Conservation (phyloP, 495 filamentous ascomycete genomes). For the Xylaria longipes region DNA sequence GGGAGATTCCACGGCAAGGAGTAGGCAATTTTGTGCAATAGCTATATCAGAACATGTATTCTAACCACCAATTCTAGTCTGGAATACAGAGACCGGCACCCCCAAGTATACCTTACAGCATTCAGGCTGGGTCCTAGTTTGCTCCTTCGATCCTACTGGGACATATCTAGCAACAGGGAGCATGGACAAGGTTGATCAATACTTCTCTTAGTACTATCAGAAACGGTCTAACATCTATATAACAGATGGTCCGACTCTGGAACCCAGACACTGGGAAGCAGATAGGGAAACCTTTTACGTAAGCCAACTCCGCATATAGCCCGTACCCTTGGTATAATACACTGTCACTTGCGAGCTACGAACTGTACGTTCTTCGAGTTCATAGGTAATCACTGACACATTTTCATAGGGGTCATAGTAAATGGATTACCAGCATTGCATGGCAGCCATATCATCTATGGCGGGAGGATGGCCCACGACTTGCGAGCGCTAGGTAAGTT, state of each 20-base stretch:
- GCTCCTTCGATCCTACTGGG: conserved; percentile 88
- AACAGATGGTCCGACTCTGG: conserved; percentile 79
- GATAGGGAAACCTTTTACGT: conserved; percentile 75
- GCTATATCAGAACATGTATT: background rate
- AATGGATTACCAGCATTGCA: conserved; percentile 85
- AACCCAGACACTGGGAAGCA: conserved; percentile 81
- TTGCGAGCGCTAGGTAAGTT: conserved; percentile 73
- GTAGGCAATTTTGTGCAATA: conserved; percentile 5
- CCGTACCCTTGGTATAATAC: background rate
- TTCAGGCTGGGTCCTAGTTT: conserved; percentile 86
- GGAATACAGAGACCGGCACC: conserved; percentile 95
- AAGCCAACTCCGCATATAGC: background rate
- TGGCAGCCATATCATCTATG: conserved; percentile 97
- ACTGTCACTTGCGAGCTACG: background rate
- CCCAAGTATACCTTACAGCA: conserved; percentile 89
- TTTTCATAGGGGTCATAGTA: conserved; percentile 70
- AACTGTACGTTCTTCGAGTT: background rate
- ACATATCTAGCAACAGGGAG: conserved; percentile 84
- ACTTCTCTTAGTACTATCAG: background rate
- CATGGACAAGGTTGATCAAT: conserved; percentile 73
- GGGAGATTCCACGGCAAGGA: conserved; percentile 88
- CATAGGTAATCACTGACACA: conserved; percentile 3
- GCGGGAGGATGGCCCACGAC: conserved; percentile 70
- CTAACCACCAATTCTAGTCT: conserved; percentile 54
- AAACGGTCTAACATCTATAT: background rate